Percentiles rank a stretch among this genome's conserved stretches.
phyloP scores from a whole-genome alignment of 257 asterid genomes.

The Phtheirospermum japonicum region DNA sequence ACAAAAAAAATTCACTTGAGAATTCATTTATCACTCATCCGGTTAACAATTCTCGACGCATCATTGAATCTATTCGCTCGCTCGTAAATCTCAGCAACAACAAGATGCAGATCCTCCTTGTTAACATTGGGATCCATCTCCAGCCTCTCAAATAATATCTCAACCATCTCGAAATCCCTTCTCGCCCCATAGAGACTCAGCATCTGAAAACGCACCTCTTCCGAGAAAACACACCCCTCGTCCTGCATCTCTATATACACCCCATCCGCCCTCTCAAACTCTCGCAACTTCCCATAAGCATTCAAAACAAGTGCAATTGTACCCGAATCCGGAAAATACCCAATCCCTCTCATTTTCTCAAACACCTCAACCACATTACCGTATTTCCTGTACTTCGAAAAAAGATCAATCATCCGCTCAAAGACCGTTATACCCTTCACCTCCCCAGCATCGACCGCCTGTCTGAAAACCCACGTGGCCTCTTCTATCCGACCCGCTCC shows the following conservation, averaged over 20 bases:
- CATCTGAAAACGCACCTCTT: conserved; percentile 92
- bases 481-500: conserved; percentile 90
- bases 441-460: conserved; percentile 72
- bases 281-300: conserved; percentile 71
- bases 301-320: conserved; percentile 67
- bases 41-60: conserved; percentile 63
- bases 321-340: conserved; percentile 66
- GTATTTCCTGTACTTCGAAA: conserved; percentile 60
- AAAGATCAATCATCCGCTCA: conserved; percentile 65
- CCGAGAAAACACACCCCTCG: conserved; percentile 70
- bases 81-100: conserved; percentile 78
- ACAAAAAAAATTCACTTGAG: conserved; percentile 17
- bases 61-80: conserved; percentile 72
- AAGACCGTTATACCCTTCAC: conserved; percentile 66
- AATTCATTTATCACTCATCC: conserved; percentile 55
- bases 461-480: conserved; percentile 93
- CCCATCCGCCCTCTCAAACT: conserved; percentile 63
- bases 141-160: conserved; percentile 50
- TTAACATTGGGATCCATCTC: conserved; percentile 58
- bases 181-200: conserved; percentile 66
- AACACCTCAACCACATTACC: conserved; percentile 75
- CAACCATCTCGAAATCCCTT: conserved; percentile 60
- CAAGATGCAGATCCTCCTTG: conserved; percentile 76
- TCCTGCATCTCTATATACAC: conserved; percentile 66
- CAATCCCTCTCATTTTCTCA: conserved; percentile 67